These are phyloP conservation scores for Backusella mclennaniae DNA, from an alignment of 192 early-diverging fungal genomes.

Conservation along the genomic window DNA sequence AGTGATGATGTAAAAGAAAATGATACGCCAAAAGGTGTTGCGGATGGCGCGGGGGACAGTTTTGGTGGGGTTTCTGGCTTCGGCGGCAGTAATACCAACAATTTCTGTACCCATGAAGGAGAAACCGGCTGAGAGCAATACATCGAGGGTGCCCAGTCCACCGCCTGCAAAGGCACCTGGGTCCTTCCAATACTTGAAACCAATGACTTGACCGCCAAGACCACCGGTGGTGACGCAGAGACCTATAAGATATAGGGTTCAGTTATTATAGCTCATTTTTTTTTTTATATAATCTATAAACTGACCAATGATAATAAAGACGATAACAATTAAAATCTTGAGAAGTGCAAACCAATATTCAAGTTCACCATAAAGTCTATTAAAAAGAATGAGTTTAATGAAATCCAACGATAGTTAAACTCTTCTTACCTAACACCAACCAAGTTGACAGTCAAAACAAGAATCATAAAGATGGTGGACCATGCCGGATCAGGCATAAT, in stretches of 20 bases:
- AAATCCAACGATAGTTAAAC: no score
- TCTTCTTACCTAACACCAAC: constrained; percentile 59
- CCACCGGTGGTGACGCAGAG: constrained; percentile 63
- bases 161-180: constrained; percentile 61
- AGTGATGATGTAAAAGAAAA: constrained; percentile 78
- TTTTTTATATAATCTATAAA: background rate
- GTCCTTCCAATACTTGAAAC: constrained; percentile 44
- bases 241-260: background rate
- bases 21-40: constrained; percentile 80
- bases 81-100: constrained; percentile 87
- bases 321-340: constrained; percentile 73
- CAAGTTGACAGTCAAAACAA: constrained; percentile 63
- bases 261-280: no score
- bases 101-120: constrained; percentile 81
- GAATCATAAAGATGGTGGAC: constrained; percentile 47
- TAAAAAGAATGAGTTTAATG: background rate
- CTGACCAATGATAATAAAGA: constrained; percentile 72
- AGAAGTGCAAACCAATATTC: constrained; percentile 80
- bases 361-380: constrained; percentile 78
- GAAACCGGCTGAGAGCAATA: constrained; percentile 72
- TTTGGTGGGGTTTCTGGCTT: constrained; percentile 75
- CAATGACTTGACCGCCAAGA: constrained; percentile 47
- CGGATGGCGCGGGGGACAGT: constrained; percentile 65
- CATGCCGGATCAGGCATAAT: constrained; percentile 39
- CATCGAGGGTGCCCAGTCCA: constrained; percentile 57